Percentiles rank a stretch among this genome's conserved stretches.
Conservation (phyloP, 305 asterid genomes). For the Plantago coronopus region DNA sequence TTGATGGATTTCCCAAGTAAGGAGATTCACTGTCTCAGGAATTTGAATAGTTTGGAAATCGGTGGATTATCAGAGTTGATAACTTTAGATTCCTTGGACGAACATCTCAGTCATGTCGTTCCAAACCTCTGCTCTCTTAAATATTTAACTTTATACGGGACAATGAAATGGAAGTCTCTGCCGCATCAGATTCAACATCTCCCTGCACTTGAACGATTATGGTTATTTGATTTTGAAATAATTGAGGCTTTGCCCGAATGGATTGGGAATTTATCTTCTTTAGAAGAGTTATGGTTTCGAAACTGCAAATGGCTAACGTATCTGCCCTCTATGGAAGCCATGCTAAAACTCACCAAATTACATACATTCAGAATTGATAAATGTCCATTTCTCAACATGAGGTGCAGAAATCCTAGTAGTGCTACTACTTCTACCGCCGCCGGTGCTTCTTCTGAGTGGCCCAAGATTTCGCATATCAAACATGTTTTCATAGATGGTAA, state of each 20-base stretch:
- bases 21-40: no score
- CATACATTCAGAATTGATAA: no score
- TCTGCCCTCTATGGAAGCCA: conserved; percentile 18
- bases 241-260: conserved; percentile 28
- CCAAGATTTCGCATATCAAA: no score
- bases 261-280: conserved; percentile 20
- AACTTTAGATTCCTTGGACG: background rate
- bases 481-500: no score
- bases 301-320: background rate
- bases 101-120: conserved; percentile 2
- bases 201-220: background rate
- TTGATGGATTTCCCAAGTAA: background rate
- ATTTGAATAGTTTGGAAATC: background rate
- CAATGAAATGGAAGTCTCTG: conserved; percentile 6
- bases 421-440: background rate
- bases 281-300: rapidly evolving
- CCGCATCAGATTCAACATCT: conserved; percentile 22
- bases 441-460: no score
- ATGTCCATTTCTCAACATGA: background rate
- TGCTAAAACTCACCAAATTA: conserved; percentile 21
- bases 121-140: background rate
- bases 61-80: conserved; percentile 4
- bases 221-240: conserved; percentile 8
- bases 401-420: background rate
- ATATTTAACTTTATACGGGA: background rate